Percentiles rank a stretch among this genome's conserved stretches.
phyloP scores from a whole-genome alignment of 2,329 filamentous ascomycete genomes.

The Clarireedia sp. region DNA sequence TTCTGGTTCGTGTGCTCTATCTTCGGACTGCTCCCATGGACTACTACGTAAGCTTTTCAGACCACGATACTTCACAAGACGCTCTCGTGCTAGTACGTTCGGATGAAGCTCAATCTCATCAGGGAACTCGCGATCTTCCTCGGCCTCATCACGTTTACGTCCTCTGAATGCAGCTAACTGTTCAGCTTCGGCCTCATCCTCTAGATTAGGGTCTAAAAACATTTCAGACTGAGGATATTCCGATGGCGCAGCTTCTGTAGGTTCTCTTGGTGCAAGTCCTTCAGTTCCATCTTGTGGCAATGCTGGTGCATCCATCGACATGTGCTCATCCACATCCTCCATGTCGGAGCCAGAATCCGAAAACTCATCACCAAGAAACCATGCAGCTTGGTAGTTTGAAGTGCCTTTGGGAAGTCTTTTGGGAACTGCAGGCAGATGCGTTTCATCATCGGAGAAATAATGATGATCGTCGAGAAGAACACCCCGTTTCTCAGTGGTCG shows the following conservation, averaged over 20 bases:
- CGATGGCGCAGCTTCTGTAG: slow-evolving; percentile 71
- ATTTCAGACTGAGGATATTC: slow-evolving; percentile 93
- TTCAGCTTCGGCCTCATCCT: slow-evolving; percentile 72
- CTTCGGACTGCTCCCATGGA: slow-evolving; percentile 82
- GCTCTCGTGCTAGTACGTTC: slow-evolving; percentile 75
- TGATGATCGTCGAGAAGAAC: slow-evolving; percentile 94
- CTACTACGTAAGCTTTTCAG: slow-evolving; percentile 86
- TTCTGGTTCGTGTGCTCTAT: slow-evolving; percentile 77
- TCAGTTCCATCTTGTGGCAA: slow-evolving; percentile 79
- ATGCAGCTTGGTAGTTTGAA: slow-evolving; percentile 87
- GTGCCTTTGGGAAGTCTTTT: slow-evolving; percentile 83
- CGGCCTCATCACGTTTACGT: slow-evolving; percentile 68
- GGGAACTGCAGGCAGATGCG: slow-evolving; percentile 50
- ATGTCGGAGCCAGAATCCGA: slow-evolving; percentile 79
- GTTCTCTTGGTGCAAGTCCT: slow-evolving; percentile 55
- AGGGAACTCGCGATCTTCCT: slow-evolving; percentile 91
- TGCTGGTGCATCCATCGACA: slow-evolving; percentile 43
- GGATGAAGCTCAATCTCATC: slow-evolving; percentile 95
- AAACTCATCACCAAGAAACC: slow-evolving; percentile 72
- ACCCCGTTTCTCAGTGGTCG: slow-evolving; percentile 59
- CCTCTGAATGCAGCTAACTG: slow-evolving; percentile 76
- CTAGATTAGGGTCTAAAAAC: slow-evolving; percentile 67
- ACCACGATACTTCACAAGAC: slow-evolving; percentile 78
- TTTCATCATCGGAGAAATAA: slow-evolving; percentile 89
- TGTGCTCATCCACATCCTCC: slow-evolving; percentile 58